Evolutionary conservation across 2,329 filamentous ascomycete species (phyloP), one percentile per base, ranked within the genome.

Genomic region (Xylariaceae sp.): DNA sequence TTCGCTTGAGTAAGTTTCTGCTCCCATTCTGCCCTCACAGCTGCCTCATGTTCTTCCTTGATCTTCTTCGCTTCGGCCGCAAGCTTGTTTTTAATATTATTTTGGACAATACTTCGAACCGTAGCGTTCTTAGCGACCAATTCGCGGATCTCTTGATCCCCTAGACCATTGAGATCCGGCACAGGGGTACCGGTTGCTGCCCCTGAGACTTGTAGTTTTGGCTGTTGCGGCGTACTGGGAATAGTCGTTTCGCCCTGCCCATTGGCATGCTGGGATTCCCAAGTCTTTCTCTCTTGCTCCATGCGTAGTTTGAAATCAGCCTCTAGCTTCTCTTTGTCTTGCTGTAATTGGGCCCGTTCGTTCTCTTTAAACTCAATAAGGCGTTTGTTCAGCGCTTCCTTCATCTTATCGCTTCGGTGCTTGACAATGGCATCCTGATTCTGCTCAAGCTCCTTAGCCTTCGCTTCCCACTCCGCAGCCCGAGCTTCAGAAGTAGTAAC

Each of bases 1-100:
- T 76, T 74, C 10, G 80, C 81, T 47, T 77, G 75, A 12, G 66
- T 62, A 19, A 81, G 71, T 70, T 81, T 84, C 39, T 74, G 71
- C 47, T 84, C 80, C 50, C 73, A 76, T 54, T 83, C 77, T 9
- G 65, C 56, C 66, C 76, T 77, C 34, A 76, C 52, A 4, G 69
- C 62, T 26, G 72, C 71, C 61, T 83, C 78, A 4, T 74, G 69
- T 61, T 84, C 81, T 1, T 78, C 73, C 59, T 78, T 80, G 29
- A 83, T 68, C 66, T 80, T 85, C 54, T 80, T 77, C n/a, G 80
- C 78, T 65, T 91, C 80, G 1, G 76, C 72, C 12, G 86, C 82
- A 22, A 89, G 79, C 70, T 89, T 86, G 66, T 86, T 86, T 65
- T 81, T 88, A 50, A 89, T 80, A 18, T 86, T 86, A 36, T 72